phyloP scores from a whole-genome alignment of 2,329 filamentous ascomycete species.

The Neurospora sp. region DNA sequence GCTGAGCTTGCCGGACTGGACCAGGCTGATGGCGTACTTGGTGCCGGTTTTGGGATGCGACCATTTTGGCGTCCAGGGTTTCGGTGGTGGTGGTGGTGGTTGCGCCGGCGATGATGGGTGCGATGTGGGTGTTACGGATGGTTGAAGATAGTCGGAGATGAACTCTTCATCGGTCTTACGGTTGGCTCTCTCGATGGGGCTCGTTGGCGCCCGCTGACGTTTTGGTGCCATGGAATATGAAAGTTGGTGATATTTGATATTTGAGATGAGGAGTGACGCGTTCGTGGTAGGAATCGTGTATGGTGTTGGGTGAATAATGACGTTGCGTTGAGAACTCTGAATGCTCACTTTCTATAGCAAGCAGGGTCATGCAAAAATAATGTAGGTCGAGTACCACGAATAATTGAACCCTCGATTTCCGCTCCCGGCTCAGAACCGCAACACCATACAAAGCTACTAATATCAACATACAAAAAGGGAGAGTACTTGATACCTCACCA shows the following conservation, averaged over 20 bases:
- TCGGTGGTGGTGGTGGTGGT: background rate
- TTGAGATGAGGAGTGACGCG: background rate
- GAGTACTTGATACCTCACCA: background rate
- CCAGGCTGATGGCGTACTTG: slow-evolving; percentile 35
- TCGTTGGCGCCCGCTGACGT: slow-evolving; percentile 18
- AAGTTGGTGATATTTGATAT: background rate
- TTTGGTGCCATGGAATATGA: slow-evolving; percentile 13
- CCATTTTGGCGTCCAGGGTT: slow-evolving; percentile 31
- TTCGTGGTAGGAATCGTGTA: background rate
- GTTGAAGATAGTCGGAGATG: slow-evolving; percentile 34
- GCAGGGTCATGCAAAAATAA: background rate
- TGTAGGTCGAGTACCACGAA: background rate
- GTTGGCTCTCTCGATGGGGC: slow-evolving; percentile 37
- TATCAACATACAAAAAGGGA: background rate
- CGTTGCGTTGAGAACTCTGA: background rate
- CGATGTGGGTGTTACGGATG: slow-evolving; percentile 26
- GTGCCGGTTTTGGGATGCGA: slow-evolving; percentile 35
- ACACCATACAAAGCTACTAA: background rate
- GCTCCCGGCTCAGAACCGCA: background rate
- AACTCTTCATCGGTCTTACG: slow-evolving; percentile 37
- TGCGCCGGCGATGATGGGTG: background rate
- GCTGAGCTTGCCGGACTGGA: slow-evolving; percentile 27
- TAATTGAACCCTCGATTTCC: background rate
- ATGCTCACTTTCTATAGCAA: background rate
- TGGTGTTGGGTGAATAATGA: background rate